Evolutionary conservation across 2,329 filamentous ascomycete genomes (phyloP), one percentile per base, ranked within the genome.

Genomic region (Colletotrichum tropicicola): DNA sequence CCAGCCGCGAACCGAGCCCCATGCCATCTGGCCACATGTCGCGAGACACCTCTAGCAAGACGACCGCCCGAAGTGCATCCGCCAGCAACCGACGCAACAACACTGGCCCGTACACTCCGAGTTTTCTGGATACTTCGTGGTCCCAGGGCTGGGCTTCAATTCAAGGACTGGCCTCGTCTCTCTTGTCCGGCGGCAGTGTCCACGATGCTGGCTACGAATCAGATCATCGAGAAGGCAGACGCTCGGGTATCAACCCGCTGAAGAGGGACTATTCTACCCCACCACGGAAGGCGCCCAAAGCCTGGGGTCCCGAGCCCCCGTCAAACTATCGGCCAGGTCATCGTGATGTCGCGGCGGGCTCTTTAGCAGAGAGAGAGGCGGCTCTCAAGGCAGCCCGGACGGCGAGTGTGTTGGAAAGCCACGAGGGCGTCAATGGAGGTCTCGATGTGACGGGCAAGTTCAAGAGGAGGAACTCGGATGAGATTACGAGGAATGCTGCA

Each of bases 391-490:
- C 86, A 17, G 84, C 83, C 62, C 86, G 83, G 71, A 88, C 80
- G 43, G 87, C 85, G 23, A 88, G 85, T 68, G 80, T 90, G 4
- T 73, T 91, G 44, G 87, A 91, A 72, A 88, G 85, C 58, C 83
- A 89, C 57, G 85, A 88, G 6, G 85, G 86, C 15, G 85, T 87
- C 35, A 88, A 88, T 64, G 86, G 85, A 3, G 84, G 84, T 2
- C 73, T 89, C 43, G 86, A 90, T 69, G 78, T 85, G 25, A 75
- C 79, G 2, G 84, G 86, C 25, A 82, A 79, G 66, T 86, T 83
- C 73, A 93, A 93, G 78, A 85, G 89, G 70, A 83, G 91, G 68
- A 89, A 85, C 51, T 93, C 91, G 5, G 90, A 92, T 70, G 90
- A 92, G 55, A 72, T 79, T n/a, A 59, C 76, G 27, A 71, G 70